These are phyloP conservation scores for Colletotrichum costaricense DNA, from an alignment of 2,329 filamentous ascomycete genomes.

Conservation along the genomic window DNA sequence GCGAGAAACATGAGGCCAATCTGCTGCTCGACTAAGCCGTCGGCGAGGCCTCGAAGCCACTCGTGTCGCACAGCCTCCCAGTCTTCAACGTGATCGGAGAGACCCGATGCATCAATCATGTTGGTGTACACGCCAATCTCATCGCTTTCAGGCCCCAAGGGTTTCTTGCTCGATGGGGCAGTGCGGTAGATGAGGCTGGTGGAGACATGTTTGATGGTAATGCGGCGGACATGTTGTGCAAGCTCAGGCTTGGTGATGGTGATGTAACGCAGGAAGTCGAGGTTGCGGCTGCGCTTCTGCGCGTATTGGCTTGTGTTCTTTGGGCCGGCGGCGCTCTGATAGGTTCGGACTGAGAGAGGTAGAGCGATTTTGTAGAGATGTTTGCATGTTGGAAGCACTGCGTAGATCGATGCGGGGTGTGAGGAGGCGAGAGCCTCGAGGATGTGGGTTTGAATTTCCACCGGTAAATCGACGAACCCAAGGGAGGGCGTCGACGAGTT, in stretches of 20 bases:
- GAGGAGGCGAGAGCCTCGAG: not conserved
- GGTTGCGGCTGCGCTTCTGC: constrained; percentile 8
- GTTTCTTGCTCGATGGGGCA: constrained; percentile 4
- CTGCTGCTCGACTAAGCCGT: constrained; percentile 5
- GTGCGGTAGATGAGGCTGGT: constrained; percentile 7
- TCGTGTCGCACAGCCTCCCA: not conserved
- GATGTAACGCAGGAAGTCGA: constrained; percentile 8
- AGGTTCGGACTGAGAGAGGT: constrained; percentile 1
- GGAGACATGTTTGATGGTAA: constrained; percentile 7
- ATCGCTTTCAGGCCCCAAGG: not conserved
- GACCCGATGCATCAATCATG: not conserved
- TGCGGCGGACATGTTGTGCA: not conserved
- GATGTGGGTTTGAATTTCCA: not conserved
- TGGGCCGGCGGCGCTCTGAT: not conserved
- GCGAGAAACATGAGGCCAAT: constrained; percentile 1
- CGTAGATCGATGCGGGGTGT: not conserved
- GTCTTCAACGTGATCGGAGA: not conserved
- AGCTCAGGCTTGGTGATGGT: constrained; percentile 1
- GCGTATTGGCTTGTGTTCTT: constrained; percentile 6
- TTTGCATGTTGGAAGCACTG: constrained; percentile 3
- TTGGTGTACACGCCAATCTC: not conserved
- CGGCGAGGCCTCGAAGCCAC: not conserved
- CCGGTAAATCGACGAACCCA: not conserved
- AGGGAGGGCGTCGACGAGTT: not conserved
- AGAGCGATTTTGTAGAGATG: not conserved